Evolutionary conservation across 192 early-diverging fungal genomes (phyloP), one percentile per base, ranked within the genome.

Genomic region (Backusella psychrophila): DNA sequence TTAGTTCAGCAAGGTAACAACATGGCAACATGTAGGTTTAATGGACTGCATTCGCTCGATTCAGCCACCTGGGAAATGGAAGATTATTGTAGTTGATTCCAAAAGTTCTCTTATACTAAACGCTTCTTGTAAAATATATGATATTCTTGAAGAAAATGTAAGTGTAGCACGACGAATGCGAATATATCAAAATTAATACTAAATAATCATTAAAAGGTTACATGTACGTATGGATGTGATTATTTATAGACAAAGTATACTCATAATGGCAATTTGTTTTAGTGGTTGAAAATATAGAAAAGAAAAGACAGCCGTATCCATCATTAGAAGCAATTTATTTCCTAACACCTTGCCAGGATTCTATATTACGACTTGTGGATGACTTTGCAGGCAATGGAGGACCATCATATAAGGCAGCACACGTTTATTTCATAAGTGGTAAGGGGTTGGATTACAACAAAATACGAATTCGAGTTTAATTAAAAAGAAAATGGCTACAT

Each of bases 81-180:
- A 96, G 81, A 88, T 96, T 72, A 81, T 95, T 8, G 91, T 96
- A 19, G 89, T 94, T 0, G 95, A 96, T 86, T 83, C 87, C 44
- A 89, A 89, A 52, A 88, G 93, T 11, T 78, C 90, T 65, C 89
- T 91, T 52, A 89, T 96, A 36, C 79, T 95, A 35, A 90, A 88
- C 72, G 89, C 88, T 7, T 86, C 91, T 9, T 92, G 91, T 83
- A 94, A 93, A 75, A 95, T 92, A 87, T 87, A 77, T 17, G 91
- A 93, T 77, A 91, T 93, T 68, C 82, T 91, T 14, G 90, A 93
- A 75, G 89, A 91, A 74, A 92, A 92, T 46, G 91, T 85, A 75
- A 82, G 82, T 52, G 34, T 33, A 9, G 11, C 8, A 52, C 33
- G 17, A 42, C 8, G 33, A 70, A 17, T 46, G 46, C 26, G 1